Base-by-base conservation (phyloP, 1,284 basidiomycete genomes). In the Entoloma clypeatum region DNA sequence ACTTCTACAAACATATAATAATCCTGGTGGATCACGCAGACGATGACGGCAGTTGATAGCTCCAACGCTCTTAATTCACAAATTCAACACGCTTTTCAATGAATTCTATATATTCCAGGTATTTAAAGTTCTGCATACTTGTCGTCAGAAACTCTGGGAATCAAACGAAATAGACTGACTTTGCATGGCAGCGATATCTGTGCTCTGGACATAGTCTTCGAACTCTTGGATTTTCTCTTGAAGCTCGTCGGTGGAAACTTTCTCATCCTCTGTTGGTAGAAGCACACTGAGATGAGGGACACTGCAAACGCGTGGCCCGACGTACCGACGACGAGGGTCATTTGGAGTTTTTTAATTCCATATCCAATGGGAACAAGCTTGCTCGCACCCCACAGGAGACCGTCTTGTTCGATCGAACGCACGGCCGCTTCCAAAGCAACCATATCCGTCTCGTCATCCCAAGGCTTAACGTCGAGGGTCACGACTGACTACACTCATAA, bases 371-470 rank as follows among this genome's bases (percentile, higher is more conserved):
- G 76, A 47, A 98, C 93, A 43, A 95, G 75, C 71, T 91, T 93
- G 72, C 82, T 86, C 39, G 78, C 75, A 64, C 92, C 92, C 95
- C 96, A 99, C 40, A 97, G 79, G 50, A 99, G 85, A 62, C 96
- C 95, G 45, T 91, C 86, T 74, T 81, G 73, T 67, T 92, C 80
- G 59, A 99, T 85, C 21, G 86, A 83, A 51, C 95, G 86, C 43
- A 99, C 93, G 30, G 72, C 58, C 29, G 75, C 67, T 70, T 99
- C 95, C 54, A 99, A 76, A 42, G 71, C 86, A 39, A 63, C 76
- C 92, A 99, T 93, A 72, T 98, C 91, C 47, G 95, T 99, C 75
- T 97, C 93, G 65, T 98, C 94, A 64, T 99, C 95, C 95, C 94
- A 95, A 35, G 94, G 95, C 73, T 98, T 99, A 52, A 99, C 92